These are phyloP conservation scores for Helotiales sp. DNA, from an alignment of 2,329 filamentous ascomycete genomes.

Conservation along the genomic window DNA sequence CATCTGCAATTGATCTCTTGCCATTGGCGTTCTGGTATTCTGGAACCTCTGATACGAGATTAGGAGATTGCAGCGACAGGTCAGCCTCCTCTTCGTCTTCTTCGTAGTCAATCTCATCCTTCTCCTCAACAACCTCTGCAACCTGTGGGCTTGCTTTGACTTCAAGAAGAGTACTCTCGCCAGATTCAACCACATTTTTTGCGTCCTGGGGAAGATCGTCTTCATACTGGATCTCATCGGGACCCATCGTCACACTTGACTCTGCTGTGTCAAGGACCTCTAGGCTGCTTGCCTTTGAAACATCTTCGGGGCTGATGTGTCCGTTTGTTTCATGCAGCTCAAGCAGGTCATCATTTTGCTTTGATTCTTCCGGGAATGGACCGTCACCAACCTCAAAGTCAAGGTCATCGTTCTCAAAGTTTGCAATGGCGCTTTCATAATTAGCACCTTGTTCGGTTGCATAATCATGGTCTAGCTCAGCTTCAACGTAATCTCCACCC, in stretches of 20 bases:
- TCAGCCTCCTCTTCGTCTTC: constrained; percentile 34
- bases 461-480: neutral
- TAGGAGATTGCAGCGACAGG: neutral
- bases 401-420: constrained; percentile 10
- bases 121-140: constrained; percentile 32
- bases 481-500: neutral
- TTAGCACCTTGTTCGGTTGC: neutral
- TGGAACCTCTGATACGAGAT: neutral
- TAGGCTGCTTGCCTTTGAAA: constrained; percentile 19
- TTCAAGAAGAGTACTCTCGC: neutral
- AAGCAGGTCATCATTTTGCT: neutral
- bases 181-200: constrained; percentile 37
- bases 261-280: constrained; percentile 36
- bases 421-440: neutral
- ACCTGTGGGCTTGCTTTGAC: constrained; percentile 41
- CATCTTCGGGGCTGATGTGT: neutral
- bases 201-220: constrained; percentile 43
- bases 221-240: constrained; percentile 44
- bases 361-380: neutral
- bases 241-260: constrained; percentile 44
- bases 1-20: constrained; percentile 40
- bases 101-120: constrained; percentile 42
- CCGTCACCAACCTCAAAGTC: neutral
- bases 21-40: constrained; percentile 29
- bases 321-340: neutral